These are phyloP conservation scores for Daldinia sp. DNA, from an alignment of 2,329 filamentous ascomycete genomes.

Conservation along the genomic window DNA sequence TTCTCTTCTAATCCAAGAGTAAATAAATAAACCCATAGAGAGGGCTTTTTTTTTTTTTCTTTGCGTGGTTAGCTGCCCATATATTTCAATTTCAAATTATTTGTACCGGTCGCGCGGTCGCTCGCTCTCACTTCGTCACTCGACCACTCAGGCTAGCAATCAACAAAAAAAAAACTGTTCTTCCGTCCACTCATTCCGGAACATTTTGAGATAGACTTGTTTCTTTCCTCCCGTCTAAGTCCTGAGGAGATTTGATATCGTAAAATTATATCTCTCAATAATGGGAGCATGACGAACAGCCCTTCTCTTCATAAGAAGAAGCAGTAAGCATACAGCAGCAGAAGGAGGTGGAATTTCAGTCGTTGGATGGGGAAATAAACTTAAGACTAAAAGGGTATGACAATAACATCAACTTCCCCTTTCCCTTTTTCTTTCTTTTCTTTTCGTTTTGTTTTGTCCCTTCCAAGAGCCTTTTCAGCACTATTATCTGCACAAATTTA, in stretches of 20 bases:
- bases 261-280: conserved; percentile 51
- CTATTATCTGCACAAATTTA: conserved; percentile 42
- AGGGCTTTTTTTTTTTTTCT: neutral
- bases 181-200: conserved; percentile 28
- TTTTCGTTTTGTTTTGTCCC: conserved; percentile 17
- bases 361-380: conserved; percentile 39
- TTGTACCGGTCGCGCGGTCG: conserved; percentile 27
- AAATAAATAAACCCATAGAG: conserved; percentile 34
- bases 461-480: conserved; percentile 40
- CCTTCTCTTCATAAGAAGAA: conserved; percentile 46
- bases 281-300: conserved; percentile 49
- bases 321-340: conserved; percentile 41
- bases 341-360: conserved; percentile 33
- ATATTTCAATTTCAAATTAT: conserved; percentile 14
- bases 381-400: conserved; percentile 49
- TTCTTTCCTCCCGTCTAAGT: conserved; percentile 28
- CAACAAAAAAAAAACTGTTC: conserved; percentile 21
- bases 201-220: conserved; percentile 39
- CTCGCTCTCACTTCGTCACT: conserved; percentile 27
- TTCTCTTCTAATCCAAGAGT: conserved; percentile 32
- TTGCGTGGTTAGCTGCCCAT: conserved; percentile 27
- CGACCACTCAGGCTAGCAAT: conserved; percentile 33
- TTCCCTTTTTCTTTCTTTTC: conserved; percentile 21
- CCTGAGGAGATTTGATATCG: conserved; percentile 41
- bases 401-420: conserved; percentile 47